Evolutionary conservation across 1,284 basidiomycete species (phyloP).

Genomic region (Papiliotrema fonsecae): DNA sequence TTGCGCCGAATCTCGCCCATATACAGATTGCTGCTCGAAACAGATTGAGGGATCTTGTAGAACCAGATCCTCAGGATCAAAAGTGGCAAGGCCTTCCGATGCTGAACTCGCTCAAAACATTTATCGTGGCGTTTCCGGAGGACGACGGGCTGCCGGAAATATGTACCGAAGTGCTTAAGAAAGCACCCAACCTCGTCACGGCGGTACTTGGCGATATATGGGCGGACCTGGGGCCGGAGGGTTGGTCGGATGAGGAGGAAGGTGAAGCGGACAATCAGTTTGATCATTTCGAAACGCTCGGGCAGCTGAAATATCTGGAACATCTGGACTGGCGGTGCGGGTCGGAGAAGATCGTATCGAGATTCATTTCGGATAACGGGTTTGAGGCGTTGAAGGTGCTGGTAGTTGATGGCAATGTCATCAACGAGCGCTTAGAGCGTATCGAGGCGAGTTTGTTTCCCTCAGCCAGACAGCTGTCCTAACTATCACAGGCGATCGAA

Average conservation of each 20-base stretch:
- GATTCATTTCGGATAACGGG: neutral
- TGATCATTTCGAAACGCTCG: neutral
- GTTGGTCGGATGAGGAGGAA: constrained; percentile 6
- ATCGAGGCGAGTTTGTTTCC: neutral
- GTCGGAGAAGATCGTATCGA: neutral
- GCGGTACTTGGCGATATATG: neutral
- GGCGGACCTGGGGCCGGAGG: constrained; percentile 1
- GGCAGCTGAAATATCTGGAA: neutral
- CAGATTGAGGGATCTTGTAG: neutral
- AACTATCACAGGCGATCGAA: neutral
- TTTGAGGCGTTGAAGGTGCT: neutral
- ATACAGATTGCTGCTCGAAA: neutral
- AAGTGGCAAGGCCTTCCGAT: neutral
- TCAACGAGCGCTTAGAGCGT: neutral
- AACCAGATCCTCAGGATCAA: neutral
- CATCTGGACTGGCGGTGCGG: constrained; percentile 4
- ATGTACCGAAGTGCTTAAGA: neutral
- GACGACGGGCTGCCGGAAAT: constrained; percentile 2
- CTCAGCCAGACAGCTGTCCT: no score
- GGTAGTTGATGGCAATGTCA: constrained; percentile 1
- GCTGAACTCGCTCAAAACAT: neutral
- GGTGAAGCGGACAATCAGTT: neutral
- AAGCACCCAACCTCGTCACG: neutral
- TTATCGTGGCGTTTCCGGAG: neutral
- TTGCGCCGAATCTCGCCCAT: neutral